Evolutionary conservation across 1,284 basidiomycete genomes (phyloP).

Genomic region (Termitomyces sp.): DNA sequence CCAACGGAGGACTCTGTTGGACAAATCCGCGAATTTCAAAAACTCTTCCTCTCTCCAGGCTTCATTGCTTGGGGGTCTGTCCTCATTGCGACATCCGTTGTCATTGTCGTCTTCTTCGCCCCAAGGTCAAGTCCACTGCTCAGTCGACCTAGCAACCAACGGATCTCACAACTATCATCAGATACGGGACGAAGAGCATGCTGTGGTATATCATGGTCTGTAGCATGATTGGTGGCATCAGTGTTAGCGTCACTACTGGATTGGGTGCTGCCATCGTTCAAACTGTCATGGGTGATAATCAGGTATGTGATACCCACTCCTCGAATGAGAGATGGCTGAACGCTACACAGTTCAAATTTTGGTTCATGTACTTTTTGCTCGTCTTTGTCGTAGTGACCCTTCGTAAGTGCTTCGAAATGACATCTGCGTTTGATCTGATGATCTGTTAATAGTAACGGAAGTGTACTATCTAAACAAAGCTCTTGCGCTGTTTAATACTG

Average conservation of each 20-base stretch:
- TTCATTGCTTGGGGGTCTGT: conserved; percentile 78
- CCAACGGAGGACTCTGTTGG: conserved; percentile 79
- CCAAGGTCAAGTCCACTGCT: conserved; percentile 49
- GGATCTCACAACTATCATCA: conserved; percentile 18
- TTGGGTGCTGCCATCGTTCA: conserved; percentile 90
- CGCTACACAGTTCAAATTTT: conserved; percentile 58
- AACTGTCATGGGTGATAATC: conserved; percentile 80
- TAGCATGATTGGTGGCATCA: conserved; percentile 94
- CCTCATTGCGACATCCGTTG: conserved; percentile 58
- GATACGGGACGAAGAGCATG: conserved; percentile 92
- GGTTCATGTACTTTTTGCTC: conserved; percentile 87
- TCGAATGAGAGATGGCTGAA: not conserved
- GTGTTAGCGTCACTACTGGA: conserved; percentile 93
- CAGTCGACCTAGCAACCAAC: conserved; percentile 8
- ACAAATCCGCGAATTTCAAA: conserved; percentile 76
- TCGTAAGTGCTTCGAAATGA: conserved; percentile 36
- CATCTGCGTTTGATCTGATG: not conserved
- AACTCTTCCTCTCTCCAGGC: conserved; percentile 81
- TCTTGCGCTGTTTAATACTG: conserved; percentile 92
- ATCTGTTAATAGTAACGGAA: conserved; percentile 62
- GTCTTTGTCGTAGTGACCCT: conserved; percentile 84
- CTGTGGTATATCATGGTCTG: conserved; percentile 94
- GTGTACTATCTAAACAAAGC: conserved; percentile 97
- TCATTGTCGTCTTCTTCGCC: conserved; percentile 76
- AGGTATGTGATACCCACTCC: conserved; percentile 40